Conservation (phyloP, 1,284 basidiomycete species). For the Cryptococcus maquisensis region DNA sequence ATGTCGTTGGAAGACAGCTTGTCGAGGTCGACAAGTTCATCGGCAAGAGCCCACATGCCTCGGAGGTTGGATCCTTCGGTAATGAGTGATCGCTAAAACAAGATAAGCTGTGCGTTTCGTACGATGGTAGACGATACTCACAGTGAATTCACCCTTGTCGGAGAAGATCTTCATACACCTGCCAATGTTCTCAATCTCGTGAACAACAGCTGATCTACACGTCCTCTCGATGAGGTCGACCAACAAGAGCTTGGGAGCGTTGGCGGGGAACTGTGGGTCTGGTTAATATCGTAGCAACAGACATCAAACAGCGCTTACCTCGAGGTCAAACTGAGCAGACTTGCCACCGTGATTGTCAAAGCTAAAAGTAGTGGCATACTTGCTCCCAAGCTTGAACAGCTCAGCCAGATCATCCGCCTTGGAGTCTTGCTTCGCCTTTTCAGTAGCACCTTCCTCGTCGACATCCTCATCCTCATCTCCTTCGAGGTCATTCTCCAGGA, state of each 20-base stretch:
- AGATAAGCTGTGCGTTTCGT: background rate
- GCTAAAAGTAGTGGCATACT: slow-evolving; percentile 60
- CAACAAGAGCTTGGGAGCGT: slow-evolving; percentile 79
- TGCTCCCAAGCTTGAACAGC: slow-evolving; percentile 52
- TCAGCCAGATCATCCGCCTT: slow-evolving; percentile 48
- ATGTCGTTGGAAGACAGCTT: slow-evolving; percentile 93
- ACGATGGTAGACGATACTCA: slow-evolving; percentile 18
- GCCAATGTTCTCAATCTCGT: slow-evolving; percentile 79
- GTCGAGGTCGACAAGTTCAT: slow-evolving; percentile 74
- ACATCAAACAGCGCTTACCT: slow-evolving; percentile 56
- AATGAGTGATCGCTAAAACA: slow-evolving; percentile 45
- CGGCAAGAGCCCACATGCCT: slow-evolving; percentile 84
- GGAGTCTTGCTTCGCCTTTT: slow-evolving; percentile 51
- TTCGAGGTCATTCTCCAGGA: slow-evolving; percentile 62
- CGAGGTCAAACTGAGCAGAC: slow-evolving; percentile 71
- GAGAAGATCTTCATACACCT: slow-evolving; percentile 54
- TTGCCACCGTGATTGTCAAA: slow-evolving; percentile 62
- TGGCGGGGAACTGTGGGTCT: slow-evolving; percentile 49
- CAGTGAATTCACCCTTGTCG: slow-evolving; percentile 47
- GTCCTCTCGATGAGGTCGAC: slow-evolving; percentile 85
- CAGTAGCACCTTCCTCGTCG: slow-evolving; percentile 50
- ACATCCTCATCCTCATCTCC: slow-evolving; percentile 47
- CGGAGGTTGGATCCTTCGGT: slow-evolving; percentile 82
- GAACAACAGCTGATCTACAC: slow-evolving; percentile 75
- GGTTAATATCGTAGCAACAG: background rate